Conservation (phyloP, 805 yeast genomes). For the Saccharomyces eubayanus region DNA sequence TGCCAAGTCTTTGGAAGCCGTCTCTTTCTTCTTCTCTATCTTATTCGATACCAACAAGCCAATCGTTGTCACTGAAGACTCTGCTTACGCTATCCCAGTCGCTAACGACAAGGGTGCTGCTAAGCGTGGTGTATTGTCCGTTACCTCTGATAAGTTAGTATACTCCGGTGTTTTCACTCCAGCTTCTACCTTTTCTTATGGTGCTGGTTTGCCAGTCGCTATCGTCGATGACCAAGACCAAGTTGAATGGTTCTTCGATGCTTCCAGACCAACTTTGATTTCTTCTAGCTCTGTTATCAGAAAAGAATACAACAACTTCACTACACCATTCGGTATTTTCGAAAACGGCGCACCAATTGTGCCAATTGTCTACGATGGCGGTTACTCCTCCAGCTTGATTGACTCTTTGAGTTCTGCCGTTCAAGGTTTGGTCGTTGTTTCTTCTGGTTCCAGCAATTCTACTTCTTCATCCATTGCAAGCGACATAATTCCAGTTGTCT, state of each 20-base stretch:
- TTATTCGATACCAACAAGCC: slow-evolving; percentile 17
- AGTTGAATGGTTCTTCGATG: slow-evolving; percentile 22
- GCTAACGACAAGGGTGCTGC: slow-evolving; percentile 14
- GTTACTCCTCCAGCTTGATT: slow-evolving; percentile 13
- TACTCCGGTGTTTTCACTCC: slow-evolving; percentile 23
- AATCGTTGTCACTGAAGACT: slow-evolving; percentile 20
- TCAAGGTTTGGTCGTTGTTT: slow-evolving; percentile 23
- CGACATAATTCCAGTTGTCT: slow-evolving; percentile 22
- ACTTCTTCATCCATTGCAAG: slow-evolving; percentile 13
- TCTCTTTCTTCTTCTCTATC: slow-evolving; percentile 24
- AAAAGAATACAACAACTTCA: slow-evolving; percentile 13
- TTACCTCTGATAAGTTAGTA: slow-evolving; percentile 11
- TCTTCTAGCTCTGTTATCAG: slow-evolving; percentile 9
- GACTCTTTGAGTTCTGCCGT: slow-evolving; percentile 15
- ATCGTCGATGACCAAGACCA: slow-evolving; percentile 10
- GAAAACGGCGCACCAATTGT: slow-evolving; percentile 13
- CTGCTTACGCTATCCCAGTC: slow-evolving; percentile 14
- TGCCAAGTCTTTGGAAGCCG: slow-evolving; percentile 17
- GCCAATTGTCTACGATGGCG: slow-evolving; percentile 25
- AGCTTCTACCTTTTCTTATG: slow-evolving; percentile 3
- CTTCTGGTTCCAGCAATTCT: slow-evolving; percentile 15
- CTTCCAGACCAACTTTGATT: slow-evolving; percentile 17
- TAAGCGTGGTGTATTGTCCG: slow-evolving; percentile 22
- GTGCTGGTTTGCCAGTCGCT: slow-evolving; percentile 21
- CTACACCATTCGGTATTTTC: slow-evolving; percentile 11